Evolutionary conservation across 2,329 filamentous ascomycete species (phyloP).

Genomic region (Lizonia empirigonia): DNA sequence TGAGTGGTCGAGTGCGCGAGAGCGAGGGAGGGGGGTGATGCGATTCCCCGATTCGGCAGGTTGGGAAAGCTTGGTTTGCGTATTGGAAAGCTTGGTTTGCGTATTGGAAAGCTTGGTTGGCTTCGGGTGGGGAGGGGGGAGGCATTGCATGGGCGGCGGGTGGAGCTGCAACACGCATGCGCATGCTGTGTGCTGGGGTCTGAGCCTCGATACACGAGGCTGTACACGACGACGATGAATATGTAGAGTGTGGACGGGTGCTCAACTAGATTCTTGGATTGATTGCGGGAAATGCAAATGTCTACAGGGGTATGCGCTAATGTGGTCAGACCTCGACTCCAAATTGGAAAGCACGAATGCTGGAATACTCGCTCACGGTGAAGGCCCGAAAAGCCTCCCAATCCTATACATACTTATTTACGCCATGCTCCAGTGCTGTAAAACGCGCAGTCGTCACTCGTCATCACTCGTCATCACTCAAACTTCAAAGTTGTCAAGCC

Average conservation of each 20-base stretch:
- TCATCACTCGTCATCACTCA: conserved; percentile 3
- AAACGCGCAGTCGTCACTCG: background rate
- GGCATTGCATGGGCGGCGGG: background rate
- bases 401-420: background rate
- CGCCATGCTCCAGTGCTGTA: background rate
- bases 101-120: too few species aligned
- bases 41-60: too few species aligned
- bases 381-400: background rate
- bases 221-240: background rate
- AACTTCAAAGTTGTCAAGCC: conserved; percentile 72
- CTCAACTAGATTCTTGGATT: background rate
- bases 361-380: background rate
- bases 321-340: background rate
- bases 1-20: too few species aligned
- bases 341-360: background rate
- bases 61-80: too few species aligned
- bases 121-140: background rate
- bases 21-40: too few species aligned
- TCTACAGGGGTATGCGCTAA: conserved; percentile 4
- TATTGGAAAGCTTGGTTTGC: too few species aligned
- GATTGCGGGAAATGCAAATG: background rate
- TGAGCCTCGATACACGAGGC: background rate
- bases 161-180: too few species aligned
- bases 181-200: background rate
- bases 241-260: background rate